A percentile compares a stretch with the other conserved stretches of the same genome.
Evolutionary conservation across 305 asterid species (phyloP).

Genomic region (Fraxinus floribunda): DNA sequence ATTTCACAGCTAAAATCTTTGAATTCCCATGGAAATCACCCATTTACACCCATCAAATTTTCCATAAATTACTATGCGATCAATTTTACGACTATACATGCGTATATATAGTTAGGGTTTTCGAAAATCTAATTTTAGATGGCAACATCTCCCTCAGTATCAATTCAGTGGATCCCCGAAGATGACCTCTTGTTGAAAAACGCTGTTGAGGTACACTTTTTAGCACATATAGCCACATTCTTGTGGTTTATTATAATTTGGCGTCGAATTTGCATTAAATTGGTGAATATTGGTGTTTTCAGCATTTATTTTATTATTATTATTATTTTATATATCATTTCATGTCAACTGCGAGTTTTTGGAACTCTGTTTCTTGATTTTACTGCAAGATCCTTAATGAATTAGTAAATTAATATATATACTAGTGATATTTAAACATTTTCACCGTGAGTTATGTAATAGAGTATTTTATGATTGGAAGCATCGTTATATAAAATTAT

Average conservation of each 20-base stretch:
- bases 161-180: constrained; percentile 69
- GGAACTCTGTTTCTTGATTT: neutral
- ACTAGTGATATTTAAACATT: neutral
- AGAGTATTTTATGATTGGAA: neutral
- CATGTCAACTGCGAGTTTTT: neutral
- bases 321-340: neutral
- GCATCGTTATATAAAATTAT: neutral
- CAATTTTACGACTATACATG: constrained; percentile 3
- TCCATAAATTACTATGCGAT: constrained; percentile 11
- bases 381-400: neutral
- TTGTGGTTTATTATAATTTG: neutral
- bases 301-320: neutral
- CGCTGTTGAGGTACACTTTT: constrained; percentile 67
- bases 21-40: constrained; percentile 10
- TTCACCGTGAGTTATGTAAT: neutral
- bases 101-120: constrained; percentile 47
- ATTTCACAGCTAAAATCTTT: constrained; percentile 12
- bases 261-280: neutral
- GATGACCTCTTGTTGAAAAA: constrained; percentile 83
- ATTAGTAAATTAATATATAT: neutral
- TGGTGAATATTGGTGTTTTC: neutral
- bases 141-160: constrained; percentile 45
- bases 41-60: neutral
- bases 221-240: neutral
- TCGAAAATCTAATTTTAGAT: constrained; percentile 30